Conservation (phyloP, 2,329 filamentous ascomycete species). For the Monilinia aucupariae region DNA sequence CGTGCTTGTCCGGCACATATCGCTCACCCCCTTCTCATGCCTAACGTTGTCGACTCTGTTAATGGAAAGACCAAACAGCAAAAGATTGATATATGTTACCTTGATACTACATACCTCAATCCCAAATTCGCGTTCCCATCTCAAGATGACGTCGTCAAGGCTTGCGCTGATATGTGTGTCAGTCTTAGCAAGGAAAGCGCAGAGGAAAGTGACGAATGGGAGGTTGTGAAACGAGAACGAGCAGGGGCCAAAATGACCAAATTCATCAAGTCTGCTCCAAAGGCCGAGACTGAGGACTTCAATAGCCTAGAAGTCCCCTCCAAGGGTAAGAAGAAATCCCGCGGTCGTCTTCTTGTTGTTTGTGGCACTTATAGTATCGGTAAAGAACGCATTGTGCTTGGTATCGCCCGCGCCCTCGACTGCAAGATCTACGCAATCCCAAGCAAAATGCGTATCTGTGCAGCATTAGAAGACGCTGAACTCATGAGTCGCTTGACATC, state of each 20-base stretch:
- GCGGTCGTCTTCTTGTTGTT: constrained; percentile 75
- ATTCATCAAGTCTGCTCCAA: constrained; percentile 45
- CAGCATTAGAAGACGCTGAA: constrained; percentile 79
- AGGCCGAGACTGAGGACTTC: constrained; percentile 27
- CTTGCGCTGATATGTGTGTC: constrained; percentile 84
- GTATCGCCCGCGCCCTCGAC: constrained; percentile 77
- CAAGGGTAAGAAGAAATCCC: constrained; percentile 35
- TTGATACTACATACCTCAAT: constrained; percentile 95
- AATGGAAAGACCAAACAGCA: constrained; percentile 72
- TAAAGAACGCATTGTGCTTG: constrained; percentile 92
- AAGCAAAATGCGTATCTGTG: constrained; percentile 76
- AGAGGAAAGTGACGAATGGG: constrained; percentile 51
- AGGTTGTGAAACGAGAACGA: constrained; percentile 49
- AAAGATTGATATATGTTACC: constrained; percentile 89
- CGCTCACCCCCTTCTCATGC: constrained; percentile 72
- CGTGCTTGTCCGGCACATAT: constrained; percentile 82
- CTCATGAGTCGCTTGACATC: constrained; percentile 70
- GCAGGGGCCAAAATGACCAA: constrained; percentile 56
- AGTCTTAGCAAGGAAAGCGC: constrained; percentile 62
- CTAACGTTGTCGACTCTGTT: constrained; percentile 64
- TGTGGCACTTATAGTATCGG: constrained; percentile 98
- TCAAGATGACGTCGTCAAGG: constrained; percentile 79
- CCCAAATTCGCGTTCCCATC: constrained; percentile 91
- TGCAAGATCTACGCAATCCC: constrained; percentile 87
- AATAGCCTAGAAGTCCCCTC: constrained; percentile 24